Evolutionary conservation across 2,329 filamentous ascomycete genomes (phyloP).

Genomic region (Pseudonectria foliicola): DNA sequence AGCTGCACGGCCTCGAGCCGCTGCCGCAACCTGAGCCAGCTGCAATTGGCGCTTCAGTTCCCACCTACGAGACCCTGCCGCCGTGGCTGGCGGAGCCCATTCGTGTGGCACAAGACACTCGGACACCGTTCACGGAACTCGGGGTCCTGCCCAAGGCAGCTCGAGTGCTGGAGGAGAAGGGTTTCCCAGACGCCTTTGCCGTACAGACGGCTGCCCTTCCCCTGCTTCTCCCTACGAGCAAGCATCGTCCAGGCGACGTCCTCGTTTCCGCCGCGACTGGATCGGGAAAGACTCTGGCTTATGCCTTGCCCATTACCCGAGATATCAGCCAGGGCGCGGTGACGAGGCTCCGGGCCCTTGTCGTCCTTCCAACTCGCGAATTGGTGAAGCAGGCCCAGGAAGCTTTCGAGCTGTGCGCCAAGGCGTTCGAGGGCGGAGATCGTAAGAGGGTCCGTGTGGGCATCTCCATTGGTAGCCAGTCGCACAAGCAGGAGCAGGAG

Average conservation of each 20-base stretch:
- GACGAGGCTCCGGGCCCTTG: constrained; percentile 66
- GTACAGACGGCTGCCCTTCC: constrained; percentile 57
- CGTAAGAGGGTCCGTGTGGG: constrained; percentile 70
- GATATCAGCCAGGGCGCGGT: constrained; percentile 59
- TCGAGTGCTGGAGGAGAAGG: constrained; percentile 57
- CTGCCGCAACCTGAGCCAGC: constrained; percentile 69
- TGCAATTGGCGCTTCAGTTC: constrained; percentile 47
- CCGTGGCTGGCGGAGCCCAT: constrained; percentile 72
- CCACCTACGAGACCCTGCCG: constrained; percentile 72
- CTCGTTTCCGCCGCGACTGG: constrained; percentile 90
- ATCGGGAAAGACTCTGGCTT: constrained; percentile 91
- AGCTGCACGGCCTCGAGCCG: constrained; percentile 67
- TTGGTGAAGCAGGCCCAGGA: constrained; percentile 80
- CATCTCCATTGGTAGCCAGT: constrained; percentile 74
- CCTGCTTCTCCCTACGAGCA: constrained; percentile 61
- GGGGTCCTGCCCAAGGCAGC: constrained; percentile 55
- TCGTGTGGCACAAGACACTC: constrained; percentile 55
- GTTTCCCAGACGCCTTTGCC: constrained; percentile 33
- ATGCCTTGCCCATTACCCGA: constrained; percentile 78
- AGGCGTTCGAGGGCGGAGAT: constrained; percentile 46
- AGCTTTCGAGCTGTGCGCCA: constrained; percentile 66
- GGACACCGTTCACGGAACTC: constrained; percentile 54
- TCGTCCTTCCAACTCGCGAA: constrained; percentile 87
- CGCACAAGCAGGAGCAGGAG: constrained; percentile 58
- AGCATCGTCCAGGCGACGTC: constrained; percentile 64